phyloP scores from a whole-genome alignment of 2,329 filamentous ascomycete genomes.

The Didymella pomorum region DNA sequence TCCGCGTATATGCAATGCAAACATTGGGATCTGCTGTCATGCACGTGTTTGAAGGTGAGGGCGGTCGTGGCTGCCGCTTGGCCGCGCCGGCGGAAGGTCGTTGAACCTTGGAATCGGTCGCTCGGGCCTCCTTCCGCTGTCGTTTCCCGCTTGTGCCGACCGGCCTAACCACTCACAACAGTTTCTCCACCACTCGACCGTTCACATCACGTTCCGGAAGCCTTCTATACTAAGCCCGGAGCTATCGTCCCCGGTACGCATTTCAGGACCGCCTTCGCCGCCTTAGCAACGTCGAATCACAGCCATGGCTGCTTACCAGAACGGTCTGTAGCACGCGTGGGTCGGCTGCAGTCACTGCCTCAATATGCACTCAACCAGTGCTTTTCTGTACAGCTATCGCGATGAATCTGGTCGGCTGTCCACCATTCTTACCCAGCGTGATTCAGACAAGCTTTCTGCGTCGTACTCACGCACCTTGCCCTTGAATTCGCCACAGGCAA shows the following conservation, averaged over 20 bases:
- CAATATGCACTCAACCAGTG: constrained; percentile 34
- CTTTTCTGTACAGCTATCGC: constrained; percentile 26
- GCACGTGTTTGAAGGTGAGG: constrained; percentile 24
- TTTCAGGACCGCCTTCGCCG: constrained; percentile 48
- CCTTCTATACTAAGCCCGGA: constrained; percentile 40
- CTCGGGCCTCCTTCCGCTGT: constrained; percentile 43
- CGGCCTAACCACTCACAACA: constrained; percentile 37
- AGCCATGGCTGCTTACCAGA: constrained; percentile 27
- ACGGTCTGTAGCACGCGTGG: constrained; percentile 28
- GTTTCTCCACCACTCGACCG: constrained; percentile 48
- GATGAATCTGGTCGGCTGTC: constrained; percentile 29
- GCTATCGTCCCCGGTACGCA: constrained; percentile 33
- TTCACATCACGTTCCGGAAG: constrained; percentile 31
- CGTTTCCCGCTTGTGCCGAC: constrained; percentile 41
- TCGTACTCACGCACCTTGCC: constrained; percentile 26
- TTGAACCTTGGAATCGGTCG: constrained; percentile 24
- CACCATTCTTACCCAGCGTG: constrained; percentile 17
- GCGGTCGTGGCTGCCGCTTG: constrained; percentile 30
- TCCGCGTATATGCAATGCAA: constrained; percentile 15
- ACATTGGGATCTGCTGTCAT: constrained; percentile 24
- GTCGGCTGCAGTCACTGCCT: constrained; percentile 31
- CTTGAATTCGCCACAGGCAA: constrained; percentile 40
- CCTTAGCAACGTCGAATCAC: constrained; percentile 38
- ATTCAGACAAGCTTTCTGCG: constrained; percentile 24
- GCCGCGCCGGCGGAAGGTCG: constrained; percentile 27